Conservation (phyloP, 2,329 filamentous ascomycete genomes). For the Neofusicoccum sp. region DNA sequence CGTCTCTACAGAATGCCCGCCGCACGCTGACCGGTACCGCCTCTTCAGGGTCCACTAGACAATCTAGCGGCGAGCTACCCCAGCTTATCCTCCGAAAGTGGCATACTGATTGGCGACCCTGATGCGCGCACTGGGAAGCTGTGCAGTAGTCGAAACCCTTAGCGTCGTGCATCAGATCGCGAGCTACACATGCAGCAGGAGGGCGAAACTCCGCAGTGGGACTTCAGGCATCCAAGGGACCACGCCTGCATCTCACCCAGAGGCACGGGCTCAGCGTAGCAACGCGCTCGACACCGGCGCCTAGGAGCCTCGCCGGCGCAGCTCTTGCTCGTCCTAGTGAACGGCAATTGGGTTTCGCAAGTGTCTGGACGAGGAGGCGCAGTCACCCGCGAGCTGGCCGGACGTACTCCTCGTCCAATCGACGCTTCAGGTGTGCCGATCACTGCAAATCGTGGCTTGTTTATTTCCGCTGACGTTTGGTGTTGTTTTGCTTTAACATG, state of each 20-base stretch:
- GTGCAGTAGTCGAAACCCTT: constrained; percentile 6
- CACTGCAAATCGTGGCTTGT: neutral
- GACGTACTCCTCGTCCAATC: constrained; percentile 3
- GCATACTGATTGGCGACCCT: constrained; percentile 11
- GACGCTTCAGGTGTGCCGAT: constrained; percentile 4
- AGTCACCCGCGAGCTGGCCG: neutral
- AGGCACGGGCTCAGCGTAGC: neutral
- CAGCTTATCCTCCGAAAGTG: neutral
- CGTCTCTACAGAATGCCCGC: no score
- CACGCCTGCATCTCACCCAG: neutral
- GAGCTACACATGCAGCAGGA: neutral
- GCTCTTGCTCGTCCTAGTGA: neutral
- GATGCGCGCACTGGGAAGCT: constrained; percentile 5
- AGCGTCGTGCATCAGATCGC: constrained; percentile 13
- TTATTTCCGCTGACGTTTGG: constrained; percentile 1
- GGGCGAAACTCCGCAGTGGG: constrained; percentile 7
- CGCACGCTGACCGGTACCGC: neutral
- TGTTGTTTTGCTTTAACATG: constrained; percentile 3
- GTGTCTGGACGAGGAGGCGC: constrained; percentile 10
- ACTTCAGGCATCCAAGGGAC: constrained; percentile 10
- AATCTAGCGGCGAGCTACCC: neutral
- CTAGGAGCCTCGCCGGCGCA: neutral
- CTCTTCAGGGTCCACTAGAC: constrained; percentile 1
- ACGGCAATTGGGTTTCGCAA: constrained; percentile 10
- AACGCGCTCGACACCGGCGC: neutral